Conservation (phyloP, 2,329 filamentous ascomycete species). For the Colletotrichum sp. region DNA sequence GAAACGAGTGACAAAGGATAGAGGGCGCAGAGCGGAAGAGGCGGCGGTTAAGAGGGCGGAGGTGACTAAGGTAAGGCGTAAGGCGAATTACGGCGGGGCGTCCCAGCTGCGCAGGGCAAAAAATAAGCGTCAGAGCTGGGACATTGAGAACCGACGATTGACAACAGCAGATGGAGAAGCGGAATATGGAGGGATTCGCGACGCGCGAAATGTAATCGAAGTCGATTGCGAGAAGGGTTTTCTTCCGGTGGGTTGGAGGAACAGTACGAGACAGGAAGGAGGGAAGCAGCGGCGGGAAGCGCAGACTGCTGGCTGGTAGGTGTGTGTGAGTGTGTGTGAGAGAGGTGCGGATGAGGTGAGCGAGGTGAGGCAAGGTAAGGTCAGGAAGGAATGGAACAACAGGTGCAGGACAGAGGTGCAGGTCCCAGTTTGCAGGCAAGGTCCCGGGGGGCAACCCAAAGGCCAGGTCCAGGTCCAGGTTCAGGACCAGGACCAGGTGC, state of each 20-base stretch:
- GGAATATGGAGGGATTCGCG: not conserved
- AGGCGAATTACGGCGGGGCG: conserved; percentile 11
- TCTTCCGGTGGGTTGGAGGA: not conserved
- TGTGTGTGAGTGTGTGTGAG: not conserved
- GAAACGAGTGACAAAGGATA: conserved; percentile 10
- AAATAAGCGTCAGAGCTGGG: conserved; percentile 10
- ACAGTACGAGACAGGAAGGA: not conserved
- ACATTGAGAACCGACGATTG: conserved; percentile 1
- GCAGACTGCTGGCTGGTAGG: not conserved
- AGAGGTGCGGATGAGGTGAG: not conserved
- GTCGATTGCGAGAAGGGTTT: not conserved
- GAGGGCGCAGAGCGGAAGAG: not conserved
- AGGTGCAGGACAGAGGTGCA: not conserved
- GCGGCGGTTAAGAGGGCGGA: not conserved
- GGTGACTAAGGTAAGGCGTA: not conserved
- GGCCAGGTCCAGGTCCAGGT: not conserved
- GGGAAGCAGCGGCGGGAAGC: not conserved
- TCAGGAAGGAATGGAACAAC: not conserved
- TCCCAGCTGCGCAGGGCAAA: conserved; percentile 16
- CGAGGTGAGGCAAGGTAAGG: not conserved
- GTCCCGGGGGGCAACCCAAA: not conserved
- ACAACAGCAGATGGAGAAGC: not conserved
- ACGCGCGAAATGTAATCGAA: not conserved
- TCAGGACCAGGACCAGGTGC: not conserved
- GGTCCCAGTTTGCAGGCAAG: not conserved